phyloP scores from a whole-genome alignment of 1,284 basidiomycete species.

The Amylostereum chailletii region DNA sequence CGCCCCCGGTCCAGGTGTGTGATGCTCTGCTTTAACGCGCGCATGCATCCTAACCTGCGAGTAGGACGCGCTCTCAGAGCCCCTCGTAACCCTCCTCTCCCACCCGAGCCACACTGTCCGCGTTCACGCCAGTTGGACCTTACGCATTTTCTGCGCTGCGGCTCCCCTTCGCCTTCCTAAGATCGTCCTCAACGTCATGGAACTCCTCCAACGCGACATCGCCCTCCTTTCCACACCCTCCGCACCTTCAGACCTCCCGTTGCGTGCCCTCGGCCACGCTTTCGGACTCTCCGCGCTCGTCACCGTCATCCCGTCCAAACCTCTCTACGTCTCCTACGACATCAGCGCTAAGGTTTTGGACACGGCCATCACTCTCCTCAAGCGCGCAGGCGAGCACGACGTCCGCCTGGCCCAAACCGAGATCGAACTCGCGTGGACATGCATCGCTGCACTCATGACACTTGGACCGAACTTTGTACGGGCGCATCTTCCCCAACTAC shows the following conservation, averaged over 20 bases:
- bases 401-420: constrained; percentile 77
- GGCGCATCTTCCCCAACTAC: constrained; percentile 83
- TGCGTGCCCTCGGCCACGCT: constrained; percentile 78
- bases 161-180: constrained; percentile 81
- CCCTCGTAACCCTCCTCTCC: constrained; percentile 75
- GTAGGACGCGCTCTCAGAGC: constrained; percentile 80
- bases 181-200: constrained; percentile 66
- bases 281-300: constrained; percentile 86
- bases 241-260: constrained; percentile 64
- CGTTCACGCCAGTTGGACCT: constrained; percentile 78
- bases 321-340: constrained; percentile 93
- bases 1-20: constrained; percentile 74
- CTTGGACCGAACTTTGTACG: constrained; percentile 92
- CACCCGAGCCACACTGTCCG: constrained; percentile 88
- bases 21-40: not conserved
- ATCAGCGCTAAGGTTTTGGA: constrained; percentile 87
- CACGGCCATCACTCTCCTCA: constrained; percentile 84
- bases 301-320: constrained; percentile 77
- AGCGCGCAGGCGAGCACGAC: constrained; percentile 87
- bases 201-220: constrained; percentile 81
- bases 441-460: constrained; percentile 86
- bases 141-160: constrained; percentile 85
- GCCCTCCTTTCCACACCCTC: constrained; percentile 58
- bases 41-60: not conserved
- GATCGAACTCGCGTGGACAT: constrained; percentile 92